Conservation (phyloP, 176 grass and related monocot species). For the Pontederia paniculata region DNA sequence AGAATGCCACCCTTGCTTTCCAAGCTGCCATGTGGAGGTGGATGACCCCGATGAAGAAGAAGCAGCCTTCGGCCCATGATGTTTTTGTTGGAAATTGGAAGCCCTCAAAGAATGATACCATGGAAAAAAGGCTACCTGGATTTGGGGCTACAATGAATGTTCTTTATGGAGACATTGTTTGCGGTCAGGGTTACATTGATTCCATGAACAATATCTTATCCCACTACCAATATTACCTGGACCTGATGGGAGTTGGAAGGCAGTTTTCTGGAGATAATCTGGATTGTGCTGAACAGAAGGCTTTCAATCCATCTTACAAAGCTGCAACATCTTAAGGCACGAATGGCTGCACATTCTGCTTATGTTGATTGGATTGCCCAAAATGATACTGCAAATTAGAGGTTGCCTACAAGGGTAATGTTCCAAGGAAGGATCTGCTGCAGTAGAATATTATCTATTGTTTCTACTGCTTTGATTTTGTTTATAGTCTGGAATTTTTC, state of each 20-base stretch:
- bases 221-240: slow-evolving; percentile 64
- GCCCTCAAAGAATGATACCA: slow-evolving; percentile 69
- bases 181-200: slow-evolving; percentile 46
- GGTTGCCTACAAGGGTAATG: background rate
- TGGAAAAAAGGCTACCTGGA: too few relatives aligned
- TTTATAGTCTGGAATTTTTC: too few relatives aligned
- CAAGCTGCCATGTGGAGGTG: slow-evolving; percentile 85
- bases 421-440: too few relatives aligned
- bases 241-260: slow-evolving; percentile 59
- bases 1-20: slow-evolving; percentile 93
- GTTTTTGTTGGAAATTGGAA: slow-evolving; percentile 89
- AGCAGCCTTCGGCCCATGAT: slow-evolving; percentile 82
- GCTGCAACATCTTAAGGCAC: slow-evolving; percentile 2
- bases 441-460: too few relatives aligned
- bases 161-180: slow-evolving; percentile 55
- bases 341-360: background rate
- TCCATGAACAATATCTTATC: slow-evolving; percentile 61
- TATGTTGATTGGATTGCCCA: background rate
- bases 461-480: too few relatives aligned
- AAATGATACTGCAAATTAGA: background rate
- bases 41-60: too few relatives aligned
- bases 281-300: too few relatives aligned
- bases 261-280: slow-evolving; percentile 49
- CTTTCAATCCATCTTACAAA: slow-evolving; percentile 47
- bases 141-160: slow-evolving; percentile 85